These are phyloP conservation scores for Mollisia scopiformis DNA, from an alignment of 2,329 filamentous ascomycete species.

Conservation along the genomic window DNA sequence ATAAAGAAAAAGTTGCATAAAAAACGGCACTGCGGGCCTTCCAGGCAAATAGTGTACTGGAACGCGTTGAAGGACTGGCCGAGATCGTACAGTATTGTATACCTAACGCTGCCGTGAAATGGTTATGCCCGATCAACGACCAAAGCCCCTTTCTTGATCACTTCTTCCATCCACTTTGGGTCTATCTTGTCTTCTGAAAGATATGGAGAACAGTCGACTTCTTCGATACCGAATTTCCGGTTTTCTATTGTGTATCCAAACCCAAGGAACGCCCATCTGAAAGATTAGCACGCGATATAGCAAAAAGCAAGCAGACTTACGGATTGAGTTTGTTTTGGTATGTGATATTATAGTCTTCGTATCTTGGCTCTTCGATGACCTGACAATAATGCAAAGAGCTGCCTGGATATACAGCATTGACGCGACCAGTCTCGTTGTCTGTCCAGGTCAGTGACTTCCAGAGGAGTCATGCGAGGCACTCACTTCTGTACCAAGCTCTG, in stretches of 20 bases:
- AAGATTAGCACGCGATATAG: neutral
- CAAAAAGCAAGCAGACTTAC: slow-evolving; percentile 8
- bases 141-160: slow-evolving; percentile 25
- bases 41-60: slow-evolving; percentile 11
- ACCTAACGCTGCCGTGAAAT: neutral
- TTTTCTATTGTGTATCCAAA: slow-evolving; percentile 37
- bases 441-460: neutral
- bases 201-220: slow-evolving; percentile 32
- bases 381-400: slow-evolving; percentile 52
- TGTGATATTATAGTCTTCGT: slow-evolving; percentile 48
- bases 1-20: slow-evolving; percentile 1
- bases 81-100: neutral
- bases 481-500: slow-evolving; percentile 31
- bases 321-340: slow-evolving; percentile 36
- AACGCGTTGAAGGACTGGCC: neutral
- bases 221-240: slow-evolving; percentile 28
- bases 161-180: slow-evolving; percentile 37
- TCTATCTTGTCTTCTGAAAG: slow-evolving; percentile 38
- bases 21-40: slow-evolving; percentile 20
- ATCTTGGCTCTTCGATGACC: slow-evolving; percentile 43
- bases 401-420: slow-evolving; percentile 53
- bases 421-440: slow-evolving; percentile 48
- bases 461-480: neutral
- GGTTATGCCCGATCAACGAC: slow-evolving; percentile 8
- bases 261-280: slow-evolving; percentile 38